A percentile compares a stretch with the other conserved stretches of the same genome.
These are phyloP conservation scores for Rhexocercosporidium sp. DNA, from an alignment of 2,329 filamentous ascomycete genomes.

Conservation along the genomic window DNA sequence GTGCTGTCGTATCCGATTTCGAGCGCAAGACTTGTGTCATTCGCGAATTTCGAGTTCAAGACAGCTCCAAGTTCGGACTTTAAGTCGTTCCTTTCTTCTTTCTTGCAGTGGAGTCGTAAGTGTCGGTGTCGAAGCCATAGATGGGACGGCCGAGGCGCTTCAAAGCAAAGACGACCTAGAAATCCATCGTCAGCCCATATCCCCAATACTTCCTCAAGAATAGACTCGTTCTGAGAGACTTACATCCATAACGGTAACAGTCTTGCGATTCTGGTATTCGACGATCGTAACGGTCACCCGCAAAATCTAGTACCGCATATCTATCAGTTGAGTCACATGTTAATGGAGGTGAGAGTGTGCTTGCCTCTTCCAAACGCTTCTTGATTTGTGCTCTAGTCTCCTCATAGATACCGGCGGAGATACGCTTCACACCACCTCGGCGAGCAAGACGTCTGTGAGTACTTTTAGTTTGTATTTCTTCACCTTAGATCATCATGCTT, in stretches of 20 bases:
- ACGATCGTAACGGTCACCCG: constrained; percentile 54
- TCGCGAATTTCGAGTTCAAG: no score
- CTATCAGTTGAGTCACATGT: constrained; percentile 1
- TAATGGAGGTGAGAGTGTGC: background rate
- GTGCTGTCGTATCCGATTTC: no score
- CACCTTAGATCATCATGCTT: background rate
- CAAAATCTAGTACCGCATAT: constrained; percentile 52
- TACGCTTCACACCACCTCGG: constrained; percentile 78
- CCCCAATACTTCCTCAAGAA: background rate
- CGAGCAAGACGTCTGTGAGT: constrained; percentile 67
- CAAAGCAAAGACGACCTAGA: constrained; percentile 60
- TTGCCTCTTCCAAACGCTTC: constrained; percentile 53
- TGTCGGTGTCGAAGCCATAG: constrained; percentile 61
- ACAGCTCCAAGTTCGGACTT: no score
- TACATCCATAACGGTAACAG: constrained; percentile 67
- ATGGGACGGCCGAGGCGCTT: constrained; percentile 56
- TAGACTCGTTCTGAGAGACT: no score
- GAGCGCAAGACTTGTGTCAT: no score
- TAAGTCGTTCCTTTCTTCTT: background rate
- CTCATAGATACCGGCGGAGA: constrained; percentile 67
- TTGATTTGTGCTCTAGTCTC: constrained; percentile 61
- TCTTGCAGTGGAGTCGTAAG: constrained; percentile 1
- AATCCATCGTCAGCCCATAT: constrained; percentile 14
- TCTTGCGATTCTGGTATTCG: constrained; percentile 63
- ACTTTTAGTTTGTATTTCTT: background rate